These are phyloP conservation scores for Rhizophora apiculata DNA, from an alignment of 345 rosid species.

Conservation along the genomic window DNA sequence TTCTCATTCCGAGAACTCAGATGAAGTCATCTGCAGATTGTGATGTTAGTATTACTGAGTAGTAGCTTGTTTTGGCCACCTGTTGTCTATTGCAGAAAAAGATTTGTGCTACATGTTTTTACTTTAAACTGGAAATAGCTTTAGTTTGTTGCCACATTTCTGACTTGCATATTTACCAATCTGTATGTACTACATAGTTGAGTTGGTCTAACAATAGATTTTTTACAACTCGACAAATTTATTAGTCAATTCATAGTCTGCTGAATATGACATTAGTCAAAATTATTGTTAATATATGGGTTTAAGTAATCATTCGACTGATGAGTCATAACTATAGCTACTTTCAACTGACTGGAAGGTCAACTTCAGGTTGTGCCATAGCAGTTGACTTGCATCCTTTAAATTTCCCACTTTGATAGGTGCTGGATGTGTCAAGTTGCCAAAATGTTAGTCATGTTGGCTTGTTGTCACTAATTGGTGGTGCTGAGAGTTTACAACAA, in stretches of 20 bases:
- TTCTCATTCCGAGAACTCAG: background rate
- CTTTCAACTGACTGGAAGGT: conserved; percentile 1
- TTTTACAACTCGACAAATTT: too few species aligned
- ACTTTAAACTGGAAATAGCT: background rate
- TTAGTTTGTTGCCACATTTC: too few species aligned
- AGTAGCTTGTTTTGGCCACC: background rate
- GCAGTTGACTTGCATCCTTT: background rate
- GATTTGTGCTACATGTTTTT: too few species aligned
- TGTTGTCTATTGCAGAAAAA: background rate
- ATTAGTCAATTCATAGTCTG: too few species aligned
- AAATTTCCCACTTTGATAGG: conserved; percentile 32
- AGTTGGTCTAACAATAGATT: too few species aligned
- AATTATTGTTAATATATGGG: background rate
- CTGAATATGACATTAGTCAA: too few species aligned
- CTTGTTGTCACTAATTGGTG: conserved; percentile 45
- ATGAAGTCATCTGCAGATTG: background rate
- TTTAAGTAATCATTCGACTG: background rate
- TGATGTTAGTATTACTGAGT: background rate
- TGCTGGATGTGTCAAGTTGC: conserved; percentile 59
- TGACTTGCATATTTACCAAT: too few species aligned
- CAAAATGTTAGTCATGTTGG: conserved; percentile 53
- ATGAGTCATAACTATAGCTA: background rate
- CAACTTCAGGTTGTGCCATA: background rate
- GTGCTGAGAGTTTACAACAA: conserved; percentile 45
- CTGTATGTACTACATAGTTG: too few species aligned